phyloP scores from a whole-genome alignment of 1,139 yeast genomes.

The Blastobotrys ciferrii region DNA sequence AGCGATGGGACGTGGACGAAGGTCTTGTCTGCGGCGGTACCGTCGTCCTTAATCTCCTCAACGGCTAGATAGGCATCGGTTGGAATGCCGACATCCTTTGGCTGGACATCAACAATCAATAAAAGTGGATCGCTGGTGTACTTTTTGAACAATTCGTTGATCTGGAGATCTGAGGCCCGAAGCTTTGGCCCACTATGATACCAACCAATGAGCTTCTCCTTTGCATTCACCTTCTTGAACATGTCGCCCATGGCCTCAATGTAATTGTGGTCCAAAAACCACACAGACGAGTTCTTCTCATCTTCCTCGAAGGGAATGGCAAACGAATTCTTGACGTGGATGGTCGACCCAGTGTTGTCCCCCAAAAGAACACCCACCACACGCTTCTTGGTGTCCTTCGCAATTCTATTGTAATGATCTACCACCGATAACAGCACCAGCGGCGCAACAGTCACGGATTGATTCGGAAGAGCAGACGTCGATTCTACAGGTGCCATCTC shows the following conservation, averaged over 20 bases:
- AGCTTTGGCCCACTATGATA: slow-evolving; percentile 97
- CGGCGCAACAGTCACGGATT: slow-evolving; percentile 90
- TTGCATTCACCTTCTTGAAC: slow-evolving; percentile 97
- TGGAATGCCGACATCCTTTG: slow-evolving; percentile 78
- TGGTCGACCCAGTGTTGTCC: slow-evolving; percentile 49
- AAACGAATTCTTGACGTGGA: slow-evolving; percentile 47
- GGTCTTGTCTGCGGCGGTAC: slow-evolving; percentile 90
- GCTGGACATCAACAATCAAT: slow-evolving; percentile 88
- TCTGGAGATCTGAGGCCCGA: slow-evolving; percentile 81
- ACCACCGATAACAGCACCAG: slow-evolving; percentile 89
- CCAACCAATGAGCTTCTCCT: slow-evolving; percentile 96
- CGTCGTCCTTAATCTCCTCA: slow-evolving; percentile 95
- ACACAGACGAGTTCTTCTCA: slow-evolving; percentile 85
- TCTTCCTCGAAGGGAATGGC: slow-evolving; percentile 96
- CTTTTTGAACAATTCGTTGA: slow-evolving; percentile 83
- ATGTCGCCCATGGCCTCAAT: slow-evolving; percentile 96
- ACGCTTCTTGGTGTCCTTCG: slow-evolving; percentile 68
- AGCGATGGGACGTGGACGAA: slow-evolving; percentile 90
- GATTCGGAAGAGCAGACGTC: slow-evolving; percentile 33
- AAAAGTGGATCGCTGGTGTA: slow-evolving; percentile 81
- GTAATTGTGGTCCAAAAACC: slow-evolving; percentile 96
- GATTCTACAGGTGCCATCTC: background rate
- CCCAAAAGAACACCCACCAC: slow-evolving; percentile 95
- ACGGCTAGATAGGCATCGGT: slow-evolving; percentile 94
- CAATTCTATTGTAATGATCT: slow-evolving; percentile 88